A percentile compares a stretch with the other conserved stretches of the same genome.
Conservation (phyloP, 1,284 basidiomycete genomes). For the Cystobasidium pallidum region DNA sequence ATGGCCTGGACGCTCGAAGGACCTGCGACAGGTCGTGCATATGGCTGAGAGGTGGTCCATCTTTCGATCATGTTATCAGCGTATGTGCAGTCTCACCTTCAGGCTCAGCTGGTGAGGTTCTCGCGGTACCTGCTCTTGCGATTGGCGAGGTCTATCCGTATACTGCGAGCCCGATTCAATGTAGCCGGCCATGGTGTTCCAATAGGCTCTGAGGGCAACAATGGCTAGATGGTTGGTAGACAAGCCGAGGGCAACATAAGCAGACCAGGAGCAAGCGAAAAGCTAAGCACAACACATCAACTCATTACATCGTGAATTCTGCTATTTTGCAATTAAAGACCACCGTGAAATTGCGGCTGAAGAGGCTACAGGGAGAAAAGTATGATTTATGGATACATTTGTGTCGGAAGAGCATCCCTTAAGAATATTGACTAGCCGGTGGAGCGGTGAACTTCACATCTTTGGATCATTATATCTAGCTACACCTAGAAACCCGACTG, state of each 20-base stretch:
- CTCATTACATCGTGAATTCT: no score
- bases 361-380: neutral
- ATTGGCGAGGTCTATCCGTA: conserved; percentile 10
- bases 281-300: neutral
- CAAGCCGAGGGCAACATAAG: neutral
- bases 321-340: neutral
- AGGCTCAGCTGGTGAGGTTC: conserved; percentile 34
- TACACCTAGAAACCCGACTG: neutral
- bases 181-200: conserved; percentile 19
- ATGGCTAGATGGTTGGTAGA: neutral
- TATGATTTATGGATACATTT: neutral
- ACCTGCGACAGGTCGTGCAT: conserved; percentile 18
- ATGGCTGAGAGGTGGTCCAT: neutral
- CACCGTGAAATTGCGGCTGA: neutral
- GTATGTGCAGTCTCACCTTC: conserved; percentile 9
- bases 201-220: neutral
- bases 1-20: conserved; percentile 33
- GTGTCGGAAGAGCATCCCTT: no score
- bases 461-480: no score
- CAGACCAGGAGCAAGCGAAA: no score
- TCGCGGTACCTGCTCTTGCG: conserved; percentile 21
- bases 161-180: conserved; percentile 19
- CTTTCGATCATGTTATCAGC: neutral
- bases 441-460: no score
- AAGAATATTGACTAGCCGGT: no score